Percentiles rank a stretch among this genome's conserved stretches.
Conservation (phyloP, 805 yeast species). For the Cyberlindnera misumaiensis region DNA sequence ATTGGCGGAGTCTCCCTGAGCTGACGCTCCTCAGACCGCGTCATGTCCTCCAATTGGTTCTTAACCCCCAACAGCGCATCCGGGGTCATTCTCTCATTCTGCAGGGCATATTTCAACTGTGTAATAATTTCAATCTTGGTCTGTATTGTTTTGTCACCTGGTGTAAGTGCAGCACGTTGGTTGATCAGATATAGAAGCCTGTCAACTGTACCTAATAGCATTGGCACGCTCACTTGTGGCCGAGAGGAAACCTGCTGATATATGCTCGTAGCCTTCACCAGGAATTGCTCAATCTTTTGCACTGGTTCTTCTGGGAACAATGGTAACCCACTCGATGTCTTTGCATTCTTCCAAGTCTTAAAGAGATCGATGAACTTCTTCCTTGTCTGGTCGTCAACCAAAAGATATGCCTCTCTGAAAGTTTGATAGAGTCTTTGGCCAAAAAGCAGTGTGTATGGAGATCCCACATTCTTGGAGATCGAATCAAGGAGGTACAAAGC, state of each 20-base stretch:
- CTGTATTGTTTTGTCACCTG: slow-evolving; percentile 23
- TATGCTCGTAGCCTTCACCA: slow-evolving; percentile 51
- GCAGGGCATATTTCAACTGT: slow-evolving; percentile 29
- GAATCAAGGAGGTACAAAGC: slow-evolving; percentile 85
- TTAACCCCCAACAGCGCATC: slow-evolving; percentile 29
- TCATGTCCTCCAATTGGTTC: slow-evolving; percentile 30
- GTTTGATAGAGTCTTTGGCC: slow-evolving; percentile 62
- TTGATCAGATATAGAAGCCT: slow-evolving; percentile 27
- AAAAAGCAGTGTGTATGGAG: slow-evolving; percentile 79
- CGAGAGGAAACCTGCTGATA: slow-evolving; percentile 22
- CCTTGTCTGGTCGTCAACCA: slow-evolving; percentile 71
- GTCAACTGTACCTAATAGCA: slow-evolving; percentile 29
- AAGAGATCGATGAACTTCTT: slow-evolving; percentile 69
- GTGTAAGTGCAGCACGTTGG: slow-evolving; percentile 25
- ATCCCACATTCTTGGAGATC: slow-evolving; percentile 83
- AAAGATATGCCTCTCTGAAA: slow-evolving; percentile 71
- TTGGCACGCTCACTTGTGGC: slow-evolving; percentile 19
- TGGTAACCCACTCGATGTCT: slow-evolving; percentile 53
- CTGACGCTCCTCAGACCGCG: slow-evolving; percentile 31
- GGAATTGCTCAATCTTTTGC: slow-evolving; percentile 65
- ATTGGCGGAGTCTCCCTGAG: slow-evolving; percentile 23
- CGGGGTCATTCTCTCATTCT: slow-evolving; percentile 26
- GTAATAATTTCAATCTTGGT: slow-evolving; percentile 28
- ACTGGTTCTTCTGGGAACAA: slow-evolving; percentile 68
- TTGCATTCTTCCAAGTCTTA: slow-evolving; percentile 80